Evolutionary conservation across 2,329 filamentous ascomycete species (phyloP).

Genomic region (Alternaria gansuensis): DNA sequence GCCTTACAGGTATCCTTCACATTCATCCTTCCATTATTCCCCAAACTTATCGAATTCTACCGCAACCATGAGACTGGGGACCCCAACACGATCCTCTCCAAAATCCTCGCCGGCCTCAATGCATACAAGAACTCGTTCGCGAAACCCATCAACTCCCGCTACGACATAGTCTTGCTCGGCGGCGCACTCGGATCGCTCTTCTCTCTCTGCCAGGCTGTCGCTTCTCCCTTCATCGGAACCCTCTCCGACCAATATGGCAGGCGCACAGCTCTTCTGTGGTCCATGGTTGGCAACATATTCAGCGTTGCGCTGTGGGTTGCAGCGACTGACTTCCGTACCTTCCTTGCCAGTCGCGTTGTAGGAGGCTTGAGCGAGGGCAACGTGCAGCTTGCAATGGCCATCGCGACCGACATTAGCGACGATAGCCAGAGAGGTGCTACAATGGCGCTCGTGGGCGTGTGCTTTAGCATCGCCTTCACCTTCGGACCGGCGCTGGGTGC

Average conservation of each 20-base stretch:
- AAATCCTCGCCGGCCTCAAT: slow-evolving; percentile 83
- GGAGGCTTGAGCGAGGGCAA: slow-evolving; percentile 96
- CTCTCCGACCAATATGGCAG: slow-evolving; percentile 91
- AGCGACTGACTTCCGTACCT: slow-evolving; percentile 93
- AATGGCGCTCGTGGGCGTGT: slow-evolving; percentile 95
- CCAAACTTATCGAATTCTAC: slow-evolving; percentile 95
- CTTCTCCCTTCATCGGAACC: slow-evolving; percentile 87
- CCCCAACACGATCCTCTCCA: slow-evolving; percentile 73
- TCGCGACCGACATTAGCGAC: slow-evolving; percentile 94
- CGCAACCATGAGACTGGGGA: slow-evolving; percentile 77
- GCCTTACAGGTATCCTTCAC: slow-evolving; percentile 89
- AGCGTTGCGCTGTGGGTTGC: slow-evolving; percentile 94
- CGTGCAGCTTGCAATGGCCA: slow-evolving; percentile 93
- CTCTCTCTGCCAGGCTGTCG: slow-evolving; percentile 88
- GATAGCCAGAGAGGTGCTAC: slow-evolving; percentile 84
- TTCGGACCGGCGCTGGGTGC: slow-evolving; percentile 94
- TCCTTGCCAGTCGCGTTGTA: slow-evolving; percentile 89
- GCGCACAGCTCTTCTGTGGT: slow-evolving; percentile 83
- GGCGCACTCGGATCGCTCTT: slow-evolving; percentile 94
- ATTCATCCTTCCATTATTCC: slow-evolving; percentile 96
- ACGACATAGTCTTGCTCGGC: slow-evolving; percentile 95
- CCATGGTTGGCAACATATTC: slow-evolving; percentile 91
- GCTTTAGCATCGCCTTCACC: slow-evolving; percentile 97
- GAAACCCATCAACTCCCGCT: slow-evolving; percentile 90
- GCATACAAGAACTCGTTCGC: slow-evolving; percentile 94